A percentile compares a stretch with the other conserved stretches of the same genome.
phyloP scores from a whole-genome alignment of 1,284 basidiomycete species.

The Erythrobasidium hasegawianum region DNA sequence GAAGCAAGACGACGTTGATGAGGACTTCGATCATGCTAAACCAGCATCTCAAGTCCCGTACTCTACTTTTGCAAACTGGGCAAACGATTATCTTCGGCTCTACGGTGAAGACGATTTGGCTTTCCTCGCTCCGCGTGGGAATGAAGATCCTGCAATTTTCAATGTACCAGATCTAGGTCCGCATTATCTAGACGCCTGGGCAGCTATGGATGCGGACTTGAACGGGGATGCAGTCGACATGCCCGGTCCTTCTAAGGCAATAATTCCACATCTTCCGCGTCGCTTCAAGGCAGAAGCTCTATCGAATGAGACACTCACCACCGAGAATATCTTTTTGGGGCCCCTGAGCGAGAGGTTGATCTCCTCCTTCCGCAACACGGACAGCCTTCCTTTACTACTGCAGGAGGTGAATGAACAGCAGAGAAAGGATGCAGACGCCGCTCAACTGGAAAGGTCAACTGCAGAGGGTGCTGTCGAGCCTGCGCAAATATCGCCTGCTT shows the following conservation, averaged over 20 bases:
- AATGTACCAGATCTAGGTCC: slow-evolving; percentile 79
- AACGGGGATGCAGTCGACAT: slow-evolving; percentile 48
- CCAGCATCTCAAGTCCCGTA: slow-evolving; percentile 34
- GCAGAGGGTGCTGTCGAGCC: not conserved
- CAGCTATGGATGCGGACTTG: slow-evolving; percentile 73
- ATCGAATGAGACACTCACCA: slow-evolving; percentile 59
- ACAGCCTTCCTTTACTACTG: slow-evolving; percentile 8
- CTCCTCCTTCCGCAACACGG: slow-evolving; percentile 37
- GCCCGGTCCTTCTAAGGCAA: slow-evolving; percentile 22
- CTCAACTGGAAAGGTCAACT: not conserved
- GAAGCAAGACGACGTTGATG: slow-evolving; percentile 26
- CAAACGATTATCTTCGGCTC: slow-evolving; percentile 78
- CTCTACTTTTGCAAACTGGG: slow-evolving; percentile 70
- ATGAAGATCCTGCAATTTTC: slow-evolving; percentile 79
- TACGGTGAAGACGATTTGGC: slow-evolving; percentile 88
- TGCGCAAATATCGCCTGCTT: slow-evolving; percentile 15
- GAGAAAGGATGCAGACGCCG: not conserved
- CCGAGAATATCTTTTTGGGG: slow-evolving; percentile 64
- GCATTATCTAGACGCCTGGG: slow-evolving; percentile 87
- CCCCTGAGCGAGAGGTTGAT: slow-evolving; percentile 65
- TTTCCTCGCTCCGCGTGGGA: slow-evolving; percentile 62
- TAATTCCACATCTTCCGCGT: slow-evolving; percentile 37
- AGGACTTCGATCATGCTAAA: slow-evolving; percentile 32
- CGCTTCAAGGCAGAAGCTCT: slow-evolving; percentile 62
- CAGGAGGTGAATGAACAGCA: slow-evolving; percentile 2